Evolutionary conservation across 1,284 basidiomycete species (phyloP).

Genomic region (Mrakiaceae sp.): DNA sequence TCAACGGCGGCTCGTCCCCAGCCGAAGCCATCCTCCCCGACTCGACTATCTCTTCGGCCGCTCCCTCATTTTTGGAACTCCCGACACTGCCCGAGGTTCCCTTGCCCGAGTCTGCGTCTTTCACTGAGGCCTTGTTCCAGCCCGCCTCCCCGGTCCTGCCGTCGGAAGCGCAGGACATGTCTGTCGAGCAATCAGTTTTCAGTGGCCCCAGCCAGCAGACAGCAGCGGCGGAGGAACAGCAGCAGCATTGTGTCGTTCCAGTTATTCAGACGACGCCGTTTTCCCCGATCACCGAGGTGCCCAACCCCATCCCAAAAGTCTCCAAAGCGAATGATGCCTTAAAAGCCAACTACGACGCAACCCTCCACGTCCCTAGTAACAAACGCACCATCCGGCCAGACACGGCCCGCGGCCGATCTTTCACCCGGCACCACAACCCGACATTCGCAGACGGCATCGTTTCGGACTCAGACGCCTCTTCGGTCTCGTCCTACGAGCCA

Average conservation of each 20-base stretch:
- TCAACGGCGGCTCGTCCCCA: too few species aligned
- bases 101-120: too few species aligned
- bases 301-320: not conserved
- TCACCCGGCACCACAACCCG: constrained; percentile 10
- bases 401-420: not conserved
- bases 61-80: too few species aligned
- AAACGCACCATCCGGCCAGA: not conserved
- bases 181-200: too few species aligned
- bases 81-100: too few species aligned
- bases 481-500: constrained; percentile 1
- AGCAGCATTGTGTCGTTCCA: not conserved
- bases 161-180: too few species aligned
- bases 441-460: not conserved
- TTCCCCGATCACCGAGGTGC: constrained; percentile 2
- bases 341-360: not conserved
- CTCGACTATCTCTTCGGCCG: too few species aligned
- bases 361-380: not conserved
- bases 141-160: too few species aligned
- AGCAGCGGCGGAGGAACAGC: too few species aligned
- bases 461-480: constrained; percentile 2
- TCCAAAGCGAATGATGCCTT: not conserved
- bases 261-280: constrained; percentile 13
- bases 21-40: too few species aligned
- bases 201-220: too few species aligned
- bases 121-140: too few species aligned